Evolutionary conservation across 2,329 filamentous ascomycete genomes (phyloP).

Genomic region (Botrytis fragariae): DNA sequence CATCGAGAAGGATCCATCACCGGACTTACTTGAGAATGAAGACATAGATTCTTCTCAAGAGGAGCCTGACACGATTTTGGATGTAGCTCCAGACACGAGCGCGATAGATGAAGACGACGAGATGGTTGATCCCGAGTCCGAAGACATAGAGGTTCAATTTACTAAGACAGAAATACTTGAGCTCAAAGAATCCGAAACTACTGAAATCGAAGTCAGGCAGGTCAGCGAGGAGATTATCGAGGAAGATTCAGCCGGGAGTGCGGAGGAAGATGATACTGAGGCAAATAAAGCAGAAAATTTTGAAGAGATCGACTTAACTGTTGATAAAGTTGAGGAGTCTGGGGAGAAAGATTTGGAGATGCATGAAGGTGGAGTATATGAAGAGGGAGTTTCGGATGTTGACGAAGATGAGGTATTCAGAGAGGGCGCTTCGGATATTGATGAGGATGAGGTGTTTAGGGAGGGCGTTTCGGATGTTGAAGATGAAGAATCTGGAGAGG

Average conservation of each 20-base stretch:
- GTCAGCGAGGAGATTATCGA: neutral
- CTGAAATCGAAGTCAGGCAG: neutral
- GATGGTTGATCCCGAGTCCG: neutral
- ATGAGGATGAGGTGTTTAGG: neutral
- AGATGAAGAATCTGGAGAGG: neutral
- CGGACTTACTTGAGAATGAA: neutral
- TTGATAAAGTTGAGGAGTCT: neutral
- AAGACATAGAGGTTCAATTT: constrained; percentile 1
- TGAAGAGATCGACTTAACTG: neutral
- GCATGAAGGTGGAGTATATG: neutral
- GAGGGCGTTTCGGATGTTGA: neutral
- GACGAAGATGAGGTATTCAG: neutral
- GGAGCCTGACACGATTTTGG: neutral
- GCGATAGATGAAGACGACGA: neutral
- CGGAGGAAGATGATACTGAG: neutral
- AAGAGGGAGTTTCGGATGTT: neutral
- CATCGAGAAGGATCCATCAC: neutral
- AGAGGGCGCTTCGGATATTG: neutral
- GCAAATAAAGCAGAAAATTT: neutral
- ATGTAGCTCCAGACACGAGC: neutral
- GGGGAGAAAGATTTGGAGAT: neutral
- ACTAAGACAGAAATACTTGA: neutral
- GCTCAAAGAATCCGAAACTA: neutral
- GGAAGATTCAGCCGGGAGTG: neutral
- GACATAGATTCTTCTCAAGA: neutral